Percentiles rank a stretch among this genome's conserved stretches.
These are phyloP conservation scores for Colletotrichum sp. DNA, from an alignment of 2,329 filamentous ascomycete genomes.

Conservation along the genomic window DNA sequence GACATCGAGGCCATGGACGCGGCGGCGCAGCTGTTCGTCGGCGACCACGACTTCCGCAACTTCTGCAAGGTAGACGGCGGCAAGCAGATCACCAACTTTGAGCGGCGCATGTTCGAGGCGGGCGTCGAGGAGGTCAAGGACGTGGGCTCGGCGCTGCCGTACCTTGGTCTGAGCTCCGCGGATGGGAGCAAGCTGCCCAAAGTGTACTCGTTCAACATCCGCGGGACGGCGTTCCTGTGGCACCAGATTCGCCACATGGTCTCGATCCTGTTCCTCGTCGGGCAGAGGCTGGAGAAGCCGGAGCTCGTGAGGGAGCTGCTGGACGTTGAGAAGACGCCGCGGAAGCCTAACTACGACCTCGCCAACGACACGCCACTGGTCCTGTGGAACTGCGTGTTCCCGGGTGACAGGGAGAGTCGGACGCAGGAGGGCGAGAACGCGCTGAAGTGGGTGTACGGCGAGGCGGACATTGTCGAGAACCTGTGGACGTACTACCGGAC, in stretches of 20 bases:
- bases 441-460: conserved; percentile 75
- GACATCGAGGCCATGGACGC: conserved; percentile 86
- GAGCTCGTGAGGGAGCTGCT: conserved; percentile 76
- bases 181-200: conserved; percentile 51
- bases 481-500: conserved; percentile 86
- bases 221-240: conserved; percentile 94
- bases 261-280: conserved; percentile 89
- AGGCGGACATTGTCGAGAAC: conserved; percentile 72
- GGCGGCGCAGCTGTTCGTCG: conserved; percentile 81
- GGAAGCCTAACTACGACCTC: conserved; percentile 88
- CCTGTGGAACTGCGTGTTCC: conserved; percentile 95
- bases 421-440: conserved; percentile 52
- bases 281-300: conserved; percentile 83
- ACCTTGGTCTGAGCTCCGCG: conserved; percentile 43
- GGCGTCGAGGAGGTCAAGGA: conserved; percentile 75
- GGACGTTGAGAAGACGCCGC: conserved; percentile 72
- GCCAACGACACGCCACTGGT: conserved; percentile 89
- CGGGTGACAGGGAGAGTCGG: conserved; percentile 43
- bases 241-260: conserved; percentile 97
- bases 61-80: conserved; percentile 92
- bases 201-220: conserved; percentile 86
- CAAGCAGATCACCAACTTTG: conserved; percentile 88
- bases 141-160: conserved; percentile 58
- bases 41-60: conserved; percentile 93
- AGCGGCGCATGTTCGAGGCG: conserved; percentile 78